Base-by-base conservation (phyloP, 1,139 yeast species). In the Pichia inconspicua region DNA sequence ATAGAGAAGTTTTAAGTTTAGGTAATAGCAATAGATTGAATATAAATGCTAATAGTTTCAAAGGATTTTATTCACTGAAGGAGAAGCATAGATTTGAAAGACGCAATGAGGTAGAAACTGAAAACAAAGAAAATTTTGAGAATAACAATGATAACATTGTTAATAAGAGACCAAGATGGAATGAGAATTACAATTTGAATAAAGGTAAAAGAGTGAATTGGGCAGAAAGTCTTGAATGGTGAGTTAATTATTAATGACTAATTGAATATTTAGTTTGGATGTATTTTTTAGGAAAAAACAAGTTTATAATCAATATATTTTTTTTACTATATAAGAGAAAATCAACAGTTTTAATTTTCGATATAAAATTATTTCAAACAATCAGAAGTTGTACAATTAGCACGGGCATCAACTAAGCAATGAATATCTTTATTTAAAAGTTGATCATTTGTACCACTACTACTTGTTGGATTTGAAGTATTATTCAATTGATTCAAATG, bases 161-260 rank as follows among this genome's bases (percentile, higher is more conserved):
- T 15, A 44, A 40, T 15, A 49, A 49, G 27, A 44, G 52, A 17
- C 42, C 46, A 1, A 44, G 43, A 39, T 36, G 42, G 12, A 36
- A 15, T 14, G 41, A 34, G 8, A 34, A 43, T 22, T 30, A 40
- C 22, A 17, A n/a, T n/a, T 14, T 36, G 22, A 35, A 37, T 28
- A 50, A 49, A 7, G 42, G 40, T 11, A 59, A 63, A 46, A 59
- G 49, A 40, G 78, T 75, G 19, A 62, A 66, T 51, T 80, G 84
- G 84, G 82, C 84, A 3, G 67, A 64, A 6, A 69, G 67, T 17
- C 61, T 78, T 47, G 82, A 77, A 58, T 76, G 82, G 81, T 77
- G 55, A 58, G 12, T n/a, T 25, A 2, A 22, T 22, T 4, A 5
- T 22, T 22, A 22, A 5, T 22, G 22, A 22, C 5, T 5, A 22